Evolutionary conservation across 2,329 filamentous ascomycete genomes (phyloP).

Genomic region (Cryphonectria parasitica): DNA sequence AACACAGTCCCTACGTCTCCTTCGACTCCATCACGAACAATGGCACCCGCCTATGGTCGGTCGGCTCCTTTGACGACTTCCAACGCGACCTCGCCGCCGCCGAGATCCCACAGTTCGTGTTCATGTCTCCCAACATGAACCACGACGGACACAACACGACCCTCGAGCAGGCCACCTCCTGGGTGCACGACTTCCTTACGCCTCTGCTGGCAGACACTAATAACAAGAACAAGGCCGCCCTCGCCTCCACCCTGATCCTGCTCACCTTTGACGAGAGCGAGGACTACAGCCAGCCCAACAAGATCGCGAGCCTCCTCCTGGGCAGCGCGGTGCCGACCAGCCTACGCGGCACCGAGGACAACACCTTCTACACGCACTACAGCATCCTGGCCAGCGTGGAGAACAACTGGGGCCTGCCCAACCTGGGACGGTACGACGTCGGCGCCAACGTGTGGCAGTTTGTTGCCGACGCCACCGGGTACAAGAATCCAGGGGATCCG

Average conservation of each 20-base stretch:
- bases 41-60: slow-evolving; percentile 55
- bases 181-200: slow-evolving; percentile 56
- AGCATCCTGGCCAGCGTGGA: slow-evolving; percentile 47
- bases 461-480: slow-evolving; percentile 33
- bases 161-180: slow-evolving; percentile 54
- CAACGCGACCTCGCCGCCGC: slow-evolving; percentile 58
- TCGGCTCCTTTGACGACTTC: slow-evolving; percentile 68
- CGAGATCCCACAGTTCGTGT: slow-evolving; percentile 66
- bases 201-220: slow-evolving; percentile 51
- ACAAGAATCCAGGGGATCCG: slow-evolving; percentile 40
- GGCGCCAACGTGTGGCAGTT: slow-evolving; percentile 38
- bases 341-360: slow-evolving; percentile 54
- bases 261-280: slow-evolving; percentile 64
- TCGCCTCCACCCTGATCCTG: slow-evolving; percentile 59
- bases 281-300: slow-evolving; percentile 55
- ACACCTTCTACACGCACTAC: slow-evolving; percentile 53
- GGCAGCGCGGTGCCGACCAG: slow-evolving; percentile 55
- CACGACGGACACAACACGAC: slow-evolving; percentile 67
- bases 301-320: slow-evolving; percentile 57
- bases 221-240: slow-evolving; percentile 45
- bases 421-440: slow-evolving; percentile 49
- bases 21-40: slow-evolving; percentile 46
- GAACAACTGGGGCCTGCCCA: slow-evolving; percentile 48
- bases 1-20: slow-evolving; percentile 45
- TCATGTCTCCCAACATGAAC: slow-evolving; percentile 67